A percentile compares a stretch with the other conserved stretches of the same genome.
phyloP scores from a whole-genome alignment of 495 filamentous ascomycete genomes.

The Penicillium riverlandense region DNA sequence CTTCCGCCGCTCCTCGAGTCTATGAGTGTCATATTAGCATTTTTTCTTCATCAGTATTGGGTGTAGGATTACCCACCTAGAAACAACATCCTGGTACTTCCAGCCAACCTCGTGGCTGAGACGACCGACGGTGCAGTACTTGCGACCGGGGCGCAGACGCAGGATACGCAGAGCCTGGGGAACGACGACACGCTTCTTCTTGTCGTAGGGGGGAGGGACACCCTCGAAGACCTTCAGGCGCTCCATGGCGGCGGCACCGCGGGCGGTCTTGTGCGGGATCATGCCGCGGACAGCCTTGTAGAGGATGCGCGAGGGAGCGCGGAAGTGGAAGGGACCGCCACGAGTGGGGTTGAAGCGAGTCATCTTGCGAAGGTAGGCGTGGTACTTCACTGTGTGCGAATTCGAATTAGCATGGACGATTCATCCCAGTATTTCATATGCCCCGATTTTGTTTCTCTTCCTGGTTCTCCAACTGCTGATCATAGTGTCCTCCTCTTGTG shows the following conservation, averaged over 20 bases:
- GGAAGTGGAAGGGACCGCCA: slow-evolving; percentile 99
- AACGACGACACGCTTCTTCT: slow-evolving; percentile 98
- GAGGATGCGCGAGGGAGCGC: slow-evolving; percentile 96
- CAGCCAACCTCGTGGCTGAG: slow-evolving; percentile 98
- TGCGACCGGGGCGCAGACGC: slow-evolving; percentile 93
- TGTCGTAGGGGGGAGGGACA: slow-evolving; percentile 97
- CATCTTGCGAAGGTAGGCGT: slow-evolving; percentile 98
- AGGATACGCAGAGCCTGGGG: slow-evolving; percentile 94
- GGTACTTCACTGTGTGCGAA: slow-evolving; percentile 85
- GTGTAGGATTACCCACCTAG: slow-evolving; percentile 57
- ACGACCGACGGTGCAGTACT: slow-evolving; percentile 98
- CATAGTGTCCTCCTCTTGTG: no score
- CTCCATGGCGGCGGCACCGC: slow-evolving; percentile 92
- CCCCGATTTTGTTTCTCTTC: no score
- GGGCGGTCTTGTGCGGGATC: slow-evolving; percentile 99
- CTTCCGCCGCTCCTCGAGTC: slow-evolving; percentile 98
- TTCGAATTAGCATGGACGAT: slow-evolving; percentile 22
- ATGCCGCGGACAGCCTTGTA: slow-evolving; percentile 99
- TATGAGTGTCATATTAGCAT: slow-evolving; percentile 29
- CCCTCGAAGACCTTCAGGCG: slow-evolving; percentile 99
- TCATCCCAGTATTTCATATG: no score
- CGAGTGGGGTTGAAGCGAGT: slow-evolving; percentile 98
- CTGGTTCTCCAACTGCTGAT: no score
- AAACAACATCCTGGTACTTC: slow-evolving; percentile 99
- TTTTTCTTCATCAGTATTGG: no score